Conservation (phyloP, 129 eudicot genomes). For the Silybum marianum region DNA sequence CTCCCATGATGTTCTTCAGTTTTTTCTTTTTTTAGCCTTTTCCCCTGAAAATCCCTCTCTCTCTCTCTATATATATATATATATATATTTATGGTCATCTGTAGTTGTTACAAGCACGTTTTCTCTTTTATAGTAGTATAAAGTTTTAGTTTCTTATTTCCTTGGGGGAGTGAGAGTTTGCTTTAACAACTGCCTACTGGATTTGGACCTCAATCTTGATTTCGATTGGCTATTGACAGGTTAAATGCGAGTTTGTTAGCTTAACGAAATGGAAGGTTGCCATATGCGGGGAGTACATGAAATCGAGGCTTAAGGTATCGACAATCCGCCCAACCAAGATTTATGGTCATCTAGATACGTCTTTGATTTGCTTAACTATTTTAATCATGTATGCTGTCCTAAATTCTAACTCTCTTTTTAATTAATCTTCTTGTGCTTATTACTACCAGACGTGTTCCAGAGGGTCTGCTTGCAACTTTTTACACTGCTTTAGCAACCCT, state of each 20-base stretch:
- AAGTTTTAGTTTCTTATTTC: background rate
- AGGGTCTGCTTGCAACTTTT: constrained; percentile 89
- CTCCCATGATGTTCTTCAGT: no score
- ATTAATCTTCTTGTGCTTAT: constrained; percentile 10
- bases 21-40: no score
- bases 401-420: background rate
- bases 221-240: constrained; percentile 37
- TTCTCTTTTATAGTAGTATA: background rate
- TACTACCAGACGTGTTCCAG: constrained; percentile 75
- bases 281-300: constrained; percentile 95
- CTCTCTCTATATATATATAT: no score
- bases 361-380: background rate
- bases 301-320: constrained; percentile 77
- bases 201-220: constrained; percentile 7
- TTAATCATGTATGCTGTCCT: constrained; percentile 10
- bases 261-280: constrained; percentile 90
- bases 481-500: constrained; percentile 94
- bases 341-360: background rate
- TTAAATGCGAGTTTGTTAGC: constrained; percentile 77
- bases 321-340: background rate
- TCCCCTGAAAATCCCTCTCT: no score
- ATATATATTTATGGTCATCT: background rate
- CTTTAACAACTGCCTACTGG: background rate
- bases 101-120: background rate
- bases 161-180: background rate